Evolutionary conservation across 306 rosid species (phyloP).

Genomic region (Rubus idaeus): DNA sequence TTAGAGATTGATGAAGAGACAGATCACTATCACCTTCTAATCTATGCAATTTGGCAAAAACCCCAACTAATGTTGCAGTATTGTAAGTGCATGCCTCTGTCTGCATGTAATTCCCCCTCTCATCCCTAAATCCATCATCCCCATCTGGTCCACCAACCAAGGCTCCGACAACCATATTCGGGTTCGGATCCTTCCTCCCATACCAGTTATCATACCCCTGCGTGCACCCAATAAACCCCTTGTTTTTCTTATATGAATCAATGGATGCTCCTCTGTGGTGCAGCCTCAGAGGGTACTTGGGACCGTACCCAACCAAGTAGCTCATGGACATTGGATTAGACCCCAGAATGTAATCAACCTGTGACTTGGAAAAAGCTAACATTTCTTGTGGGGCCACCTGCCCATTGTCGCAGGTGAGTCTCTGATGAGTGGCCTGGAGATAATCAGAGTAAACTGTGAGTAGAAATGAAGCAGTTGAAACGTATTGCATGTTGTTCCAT

Average conservation of each 20-base stretch:
- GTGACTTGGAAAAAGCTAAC: conserved; percentile 60
- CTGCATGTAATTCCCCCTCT: conserved; percentile 59
- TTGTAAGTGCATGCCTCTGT: conserved; percentile 89
- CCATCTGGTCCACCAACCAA: conserved; percentile 79
- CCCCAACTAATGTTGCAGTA: conserved; percentile 68
- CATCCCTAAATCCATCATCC: conserved; percentile 53
- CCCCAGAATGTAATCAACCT: conserved; percentile 76
- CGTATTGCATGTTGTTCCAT: conserved; percentile 90
- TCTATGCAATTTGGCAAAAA: conserved; percentile 56
- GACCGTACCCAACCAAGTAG: conserved; percentile 66
- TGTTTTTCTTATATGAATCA: conserved; percentile 41
- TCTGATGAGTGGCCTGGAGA: conserved; percentile 44
- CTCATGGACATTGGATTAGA: conserved; percentile 69
- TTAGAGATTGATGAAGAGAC: not conserved
- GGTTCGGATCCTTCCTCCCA: conserved; percentile 48
- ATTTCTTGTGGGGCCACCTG: conserved; percentile 41
- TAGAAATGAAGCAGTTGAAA: conserved; percentile 62
- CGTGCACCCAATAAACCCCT: conserved; percentile 75
- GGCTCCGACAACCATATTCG: conserved; percentile 63
- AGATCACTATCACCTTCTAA: conserved; percentile 5
- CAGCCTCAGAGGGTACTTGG: conserved; percentile 46
- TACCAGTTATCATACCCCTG: conserved; percentile 76
- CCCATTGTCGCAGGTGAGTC: conserved; percentile 38
- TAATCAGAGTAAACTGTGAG: conserved; percentile 60
- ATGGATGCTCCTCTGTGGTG: conserved; percentile 93